Evolutionary conservation across 441 rosid species (phyloP).

Genomic region (Eutrema salsugineum): DNA sequence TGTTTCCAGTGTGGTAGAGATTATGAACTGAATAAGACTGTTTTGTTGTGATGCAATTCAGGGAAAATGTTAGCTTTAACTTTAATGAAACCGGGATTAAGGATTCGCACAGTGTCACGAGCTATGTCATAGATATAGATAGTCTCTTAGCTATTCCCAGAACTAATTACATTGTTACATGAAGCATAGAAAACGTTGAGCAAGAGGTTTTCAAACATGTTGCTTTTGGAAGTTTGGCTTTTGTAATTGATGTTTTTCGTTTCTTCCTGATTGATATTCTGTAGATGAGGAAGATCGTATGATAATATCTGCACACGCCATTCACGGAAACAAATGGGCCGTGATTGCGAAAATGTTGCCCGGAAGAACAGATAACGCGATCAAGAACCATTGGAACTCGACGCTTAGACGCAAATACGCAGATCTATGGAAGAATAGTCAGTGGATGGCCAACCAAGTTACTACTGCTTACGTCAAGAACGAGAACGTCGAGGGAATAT

Average conservation of each 20-base stretch:
- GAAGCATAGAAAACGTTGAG: neutral
- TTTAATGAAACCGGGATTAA: too few species aligned
- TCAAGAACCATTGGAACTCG: constrained; percentile 99
- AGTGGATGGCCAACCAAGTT: constrained; percentile 43
- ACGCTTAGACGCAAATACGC: constrained; percentile 67
- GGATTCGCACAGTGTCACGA: too few species aligned
- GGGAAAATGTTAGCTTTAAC: too few species aligned
- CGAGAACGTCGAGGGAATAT: neutral
- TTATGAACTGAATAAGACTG: neutral
- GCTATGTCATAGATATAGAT: neutral
- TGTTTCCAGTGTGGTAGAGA: neutral
- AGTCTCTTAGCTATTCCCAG: neutral
- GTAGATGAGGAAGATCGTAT: constrained; percentile 88
- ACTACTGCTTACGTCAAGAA: constrained; percentile 31
- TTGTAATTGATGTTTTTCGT: neutral
- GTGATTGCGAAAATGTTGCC: constrained; percentile 77
- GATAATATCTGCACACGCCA: constrained; percentile 67
- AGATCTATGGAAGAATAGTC: constrained; percentile 36
- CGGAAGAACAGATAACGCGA: constrained; percentile 92
- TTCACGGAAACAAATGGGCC: constrained; percentile 97
- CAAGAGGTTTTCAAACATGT: neutral
- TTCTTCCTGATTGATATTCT: neutral
- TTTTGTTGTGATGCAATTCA: neutral
- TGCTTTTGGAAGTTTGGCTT: neutral
- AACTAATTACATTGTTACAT: neutral